These are phyloP conservation scores for Helicocarpus griseus DNA, from an alignment of 2,329 filamentous ascomycete genomes.

Conservation along the genomic window DNA sequence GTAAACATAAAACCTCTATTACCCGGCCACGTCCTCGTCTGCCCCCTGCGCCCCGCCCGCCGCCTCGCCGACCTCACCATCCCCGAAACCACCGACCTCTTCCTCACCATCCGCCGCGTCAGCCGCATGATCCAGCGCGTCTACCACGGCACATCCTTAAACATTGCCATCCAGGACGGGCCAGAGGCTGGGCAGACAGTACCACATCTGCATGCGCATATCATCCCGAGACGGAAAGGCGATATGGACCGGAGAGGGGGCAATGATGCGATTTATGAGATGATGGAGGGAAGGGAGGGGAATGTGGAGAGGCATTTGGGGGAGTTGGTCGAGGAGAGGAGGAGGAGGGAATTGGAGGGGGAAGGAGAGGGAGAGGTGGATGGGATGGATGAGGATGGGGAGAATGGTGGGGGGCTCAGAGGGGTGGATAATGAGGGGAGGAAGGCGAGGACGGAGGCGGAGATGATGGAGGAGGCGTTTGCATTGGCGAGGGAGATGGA, in stretches of 20 bases:
- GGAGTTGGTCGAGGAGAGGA: conserved; percentile 45
- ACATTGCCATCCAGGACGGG: conserved; percentile 92
- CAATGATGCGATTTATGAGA: conserved; percentile 68
- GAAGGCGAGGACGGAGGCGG: conserved; percentile 55
- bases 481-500: conserved; percentile 51
- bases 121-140: conserved; percentile 61
- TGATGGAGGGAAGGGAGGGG: conserved; percentile 75
- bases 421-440: conserved; percentile 62
- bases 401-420: conserved; percentile 59
- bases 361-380: conserved; percentile 74
- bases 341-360: conserved; percentile 52
- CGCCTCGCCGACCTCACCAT: conserved; percentile 66
- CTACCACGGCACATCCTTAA: conserved; percentile 64
- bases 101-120: conserved; percentile 73
- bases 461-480: conserved; percentile 72
- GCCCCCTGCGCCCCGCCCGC: conserved; percentile 57
- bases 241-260: conserved; percentile 50
- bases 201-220: conserved; percentile 83
- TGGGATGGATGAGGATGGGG: conserved; percentile 61
- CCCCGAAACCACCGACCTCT: conserved; percentile 72
- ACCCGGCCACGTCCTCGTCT: conserved; percentile 87
- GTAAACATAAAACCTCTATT: conserved; percentile 94
- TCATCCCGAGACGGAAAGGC: conserved; percentile 61
- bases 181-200: conserved; percentile 86
- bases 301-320: conserved; percentile 65